These are phyloP conservation scores for Geosmithia putterillii DNA, from an alignment of 2,329 filamentous ascomycete genomes.

Conservation along the genomic window DNA sequence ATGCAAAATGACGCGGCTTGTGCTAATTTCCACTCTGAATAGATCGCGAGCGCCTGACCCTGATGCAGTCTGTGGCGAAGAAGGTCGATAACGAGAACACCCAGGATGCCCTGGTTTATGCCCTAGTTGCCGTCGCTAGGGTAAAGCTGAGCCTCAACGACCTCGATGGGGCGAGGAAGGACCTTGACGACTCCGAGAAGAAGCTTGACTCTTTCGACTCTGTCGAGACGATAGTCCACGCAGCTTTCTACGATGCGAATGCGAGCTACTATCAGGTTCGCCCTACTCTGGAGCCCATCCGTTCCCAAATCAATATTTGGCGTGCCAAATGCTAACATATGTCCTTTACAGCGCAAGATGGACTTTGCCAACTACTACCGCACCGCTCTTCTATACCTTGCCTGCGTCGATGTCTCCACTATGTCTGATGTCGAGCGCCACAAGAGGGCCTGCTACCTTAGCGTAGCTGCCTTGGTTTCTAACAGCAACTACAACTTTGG, in stretches of 20 bases:
- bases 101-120: slow-evolving; percentile 92
- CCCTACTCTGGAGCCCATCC: neutral
- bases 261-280: slow-evolving; percentile 80
- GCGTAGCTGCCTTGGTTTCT: slow-evolving; percentile 83
- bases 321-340: slow-evolving; percentile 21
- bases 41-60: slow-evolving; percentile 72
- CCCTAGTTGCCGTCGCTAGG: slow-evolving; percentile 77
- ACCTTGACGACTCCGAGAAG: slow-evolving; percentile 76
- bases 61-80: slow-evolving; percentile 70
- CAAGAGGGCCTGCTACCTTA: slow-evolving; percentile 80
- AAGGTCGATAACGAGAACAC: slow-evolving; percentile 88
- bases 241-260: slow-evolving; percentile 90
- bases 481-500: slow-evolving; percentile 99
- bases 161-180: slow-evolving; percentile 70
- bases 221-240: slow-evolving; percentile 90
- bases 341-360: slow-evolving; percentile 46
- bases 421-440: slow-evolving; percentile 65
- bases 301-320: neutral
- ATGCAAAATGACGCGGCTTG: neutral
- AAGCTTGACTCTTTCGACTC: slow-evolving; percentile 88
- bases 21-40: slow-evolving; percentile 36
- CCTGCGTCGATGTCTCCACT: slow-evolving; percentile 76
- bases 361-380: slow-evolving; percentile 97
- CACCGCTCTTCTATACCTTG: slow-evolving; percentile 93
- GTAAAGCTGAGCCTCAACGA: slow-evolving; percentile 75